Evolutionary conservation across 164 flowering plant species (phyloP).

Genomic region (Tinospora cordifolia): DNA sequence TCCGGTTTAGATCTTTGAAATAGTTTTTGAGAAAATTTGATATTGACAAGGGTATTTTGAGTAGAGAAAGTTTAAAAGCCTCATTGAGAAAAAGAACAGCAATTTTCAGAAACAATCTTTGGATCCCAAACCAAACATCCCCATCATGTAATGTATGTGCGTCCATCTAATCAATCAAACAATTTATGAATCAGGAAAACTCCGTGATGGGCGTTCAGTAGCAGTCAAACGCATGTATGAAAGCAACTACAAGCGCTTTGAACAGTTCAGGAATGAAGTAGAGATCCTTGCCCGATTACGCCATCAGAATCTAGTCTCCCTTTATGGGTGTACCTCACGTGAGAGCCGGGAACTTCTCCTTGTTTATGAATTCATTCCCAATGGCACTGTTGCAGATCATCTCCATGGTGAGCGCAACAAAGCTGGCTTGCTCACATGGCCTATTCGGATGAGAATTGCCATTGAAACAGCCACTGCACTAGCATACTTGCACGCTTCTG

Average conservation of each 20-base stretch:
- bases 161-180: not conserved
- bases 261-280: slow-evolving; percentile 72
- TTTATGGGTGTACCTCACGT: slow-evolving; percentile 73
- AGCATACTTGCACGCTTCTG: slow-evolving; percentile 62
- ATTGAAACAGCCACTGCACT: slow-evolving; percentile 64
- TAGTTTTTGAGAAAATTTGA: not conserved
- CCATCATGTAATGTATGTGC: not conserved
- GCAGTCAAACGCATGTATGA: slow-evolving; percentile 69
- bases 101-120: no score
- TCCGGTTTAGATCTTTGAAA: not conserved
- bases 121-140: not conserved
- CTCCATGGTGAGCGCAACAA: slow-evolving; percentile 44
- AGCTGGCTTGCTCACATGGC: slow-evolving; percentile 40
- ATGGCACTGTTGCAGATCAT: slow-evolving; percentile 78
- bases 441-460: slow-evolving; percentile 56
- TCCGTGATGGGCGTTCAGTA: slow-evolving; percentile 61
- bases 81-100: no score
- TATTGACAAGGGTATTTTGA: no score
- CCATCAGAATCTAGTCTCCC: slow-evolving; percentile 63
- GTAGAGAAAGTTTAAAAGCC: no score
- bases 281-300: slow-evolving; percentile 51
- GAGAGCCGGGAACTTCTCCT: slow-evolving; percentile 64
- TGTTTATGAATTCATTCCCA: slow-evolving; percentile 61
- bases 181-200: slow-evolving; percentile 37
- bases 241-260: slow-evolving; percentile 48